phyloP scores from a whole-genome alignment of 2,329 filamentous ascomycete genomes.

The Neofusicoccum umdonicola region DNA sequence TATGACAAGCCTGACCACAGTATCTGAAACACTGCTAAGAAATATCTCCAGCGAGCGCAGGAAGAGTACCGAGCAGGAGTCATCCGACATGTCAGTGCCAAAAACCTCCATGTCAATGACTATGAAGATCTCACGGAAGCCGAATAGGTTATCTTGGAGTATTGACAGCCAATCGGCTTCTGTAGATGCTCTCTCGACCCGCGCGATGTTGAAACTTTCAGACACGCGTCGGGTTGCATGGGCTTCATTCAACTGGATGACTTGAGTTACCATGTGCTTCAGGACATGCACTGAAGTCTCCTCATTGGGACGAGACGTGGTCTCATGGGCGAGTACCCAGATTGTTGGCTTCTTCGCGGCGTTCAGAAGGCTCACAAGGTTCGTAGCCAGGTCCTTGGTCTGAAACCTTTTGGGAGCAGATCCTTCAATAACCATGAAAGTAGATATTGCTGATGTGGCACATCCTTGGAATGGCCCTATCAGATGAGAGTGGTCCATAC shows the following conservation, averaged over 20 bases:
- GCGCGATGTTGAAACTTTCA: not conserved
- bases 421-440: no score
- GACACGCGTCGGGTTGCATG: not conserved
- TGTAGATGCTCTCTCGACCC: not conserved
- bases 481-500: not conserved
- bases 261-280: not conserved
- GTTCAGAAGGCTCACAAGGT: no score
- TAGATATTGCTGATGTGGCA: no score
- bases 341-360: no score
- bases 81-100: not conserved
- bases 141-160: not conserved
- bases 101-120: conserved; percentile 7
- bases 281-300: not conserved
- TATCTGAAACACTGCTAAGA: no score
- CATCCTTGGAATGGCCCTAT: no score
- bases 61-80: no score
- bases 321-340: no score
- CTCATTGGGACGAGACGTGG: not conserved
- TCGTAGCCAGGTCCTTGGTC: no score
- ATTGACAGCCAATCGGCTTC: not conserved
- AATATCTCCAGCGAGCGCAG: no score
- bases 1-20: no score
- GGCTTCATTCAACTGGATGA: not conserved
- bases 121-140: not conserved
- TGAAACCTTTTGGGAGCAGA: no score